phyloP scores from a whole-genome alignment of 2,329 filamentous ascomycete species.

The Diaporthe sp. region DNA sequence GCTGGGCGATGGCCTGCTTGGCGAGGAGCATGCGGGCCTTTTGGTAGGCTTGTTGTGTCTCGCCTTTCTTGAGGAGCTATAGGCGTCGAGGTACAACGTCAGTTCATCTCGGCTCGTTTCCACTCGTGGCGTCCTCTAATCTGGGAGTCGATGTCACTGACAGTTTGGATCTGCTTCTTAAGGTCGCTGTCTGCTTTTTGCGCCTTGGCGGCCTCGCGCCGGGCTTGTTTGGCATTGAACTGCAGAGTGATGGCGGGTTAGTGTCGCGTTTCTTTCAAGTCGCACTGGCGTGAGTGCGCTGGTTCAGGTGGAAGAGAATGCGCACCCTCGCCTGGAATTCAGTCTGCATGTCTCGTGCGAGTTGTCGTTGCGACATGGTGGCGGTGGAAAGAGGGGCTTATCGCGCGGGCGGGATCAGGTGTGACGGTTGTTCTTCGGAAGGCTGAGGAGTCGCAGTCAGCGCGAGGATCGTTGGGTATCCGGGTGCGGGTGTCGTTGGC shows the following conservation, averaged over 20 bases:
- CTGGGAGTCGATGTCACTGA: conserved; percentile 42
- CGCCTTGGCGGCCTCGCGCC: conserved; percentile 72
- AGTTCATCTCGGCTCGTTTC: neutral
- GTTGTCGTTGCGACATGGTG: conserved; percentile 71
- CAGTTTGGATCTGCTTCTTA: conserved; percentile 74
- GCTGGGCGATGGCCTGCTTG: conserved; percentile 72
- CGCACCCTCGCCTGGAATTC: conserved; percentile 72
- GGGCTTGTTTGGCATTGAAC: conserved; percentile 74
- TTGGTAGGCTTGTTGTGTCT: conserved; percentile 73
- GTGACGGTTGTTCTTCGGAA: neutral
- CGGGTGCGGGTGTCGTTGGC: neutral
- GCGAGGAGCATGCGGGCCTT: conserved; percentile 74
- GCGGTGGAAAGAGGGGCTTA: conserved; percentile 14
- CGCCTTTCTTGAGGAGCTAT: conserved; percentile 71
- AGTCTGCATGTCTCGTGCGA: conserved; percentile 72
- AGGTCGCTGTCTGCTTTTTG: conserved; percentile 72
- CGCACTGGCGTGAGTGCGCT: conserved; percentile 13
- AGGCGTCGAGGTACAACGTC: neutral
- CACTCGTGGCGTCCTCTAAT: neutral
- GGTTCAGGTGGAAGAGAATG: neutral
- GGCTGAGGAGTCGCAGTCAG: neutral
- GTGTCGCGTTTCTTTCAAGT: neutral
- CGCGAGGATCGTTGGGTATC: neutral
- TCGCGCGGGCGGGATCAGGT: neutral
- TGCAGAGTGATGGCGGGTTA: conserved; percentile 42